A percentile compares a stretch with the other conserved stretches of the same genome.
phyloP scores from a whole-genome alignment of 2,329 filamentous ascomycete species.

The Ampelomyces quisqualis region DNA sequence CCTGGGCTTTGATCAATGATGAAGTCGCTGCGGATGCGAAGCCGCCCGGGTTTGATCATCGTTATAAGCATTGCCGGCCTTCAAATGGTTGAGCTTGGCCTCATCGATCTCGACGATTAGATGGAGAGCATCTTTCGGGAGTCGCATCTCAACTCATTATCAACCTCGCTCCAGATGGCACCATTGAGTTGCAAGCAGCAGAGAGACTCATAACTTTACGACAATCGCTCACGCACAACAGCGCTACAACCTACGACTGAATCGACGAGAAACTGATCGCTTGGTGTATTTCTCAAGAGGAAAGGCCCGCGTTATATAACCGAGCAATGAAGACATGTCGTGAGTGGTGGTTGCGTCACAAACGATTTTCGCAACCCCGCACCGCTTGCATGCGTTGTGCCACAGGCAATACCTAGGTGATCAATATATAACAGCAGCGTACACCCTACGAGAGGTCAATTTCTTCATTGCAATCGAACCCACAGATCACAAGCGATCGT shows the following conservation, averaged over 20 bases:
- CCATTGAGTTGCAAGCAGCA: constrained; percentile 9
- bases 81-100: constrained; percentile 32
- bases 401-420: no score
- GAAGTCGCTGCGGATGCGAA: constrained; percentile 41
- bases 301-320: no score
- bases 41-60: constrained; percentile 54
- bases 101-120: constrained; percentile 30
- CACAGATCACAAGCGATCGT: no score
- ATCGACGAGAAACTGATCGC: constrained; percentile 44
- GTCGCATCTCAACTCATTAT: constrained; percentile 21
- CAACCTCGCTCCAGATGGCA: background rate
- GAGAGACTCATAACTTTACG: constrained; percentile 24
- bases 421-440: no score
- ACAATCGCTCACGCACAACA: constrained; percentile 53
- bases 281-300: constrained; percentile 46
- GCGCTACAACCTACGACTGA: constrained; percentile 50
- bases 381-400: no score
- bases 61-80: constrained; percentile 33
- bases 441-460: no score
- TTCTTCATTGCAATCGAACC: no score
- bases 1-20: constrained; percentile 39
- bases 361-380: no score
- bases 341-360: no score
- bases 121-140: constrained; percentile 25
- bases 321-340: no score